phyloP scores from a whole-genome alignment of 805 yeast species.

The Saccharomycopsis sp. region DNA sequence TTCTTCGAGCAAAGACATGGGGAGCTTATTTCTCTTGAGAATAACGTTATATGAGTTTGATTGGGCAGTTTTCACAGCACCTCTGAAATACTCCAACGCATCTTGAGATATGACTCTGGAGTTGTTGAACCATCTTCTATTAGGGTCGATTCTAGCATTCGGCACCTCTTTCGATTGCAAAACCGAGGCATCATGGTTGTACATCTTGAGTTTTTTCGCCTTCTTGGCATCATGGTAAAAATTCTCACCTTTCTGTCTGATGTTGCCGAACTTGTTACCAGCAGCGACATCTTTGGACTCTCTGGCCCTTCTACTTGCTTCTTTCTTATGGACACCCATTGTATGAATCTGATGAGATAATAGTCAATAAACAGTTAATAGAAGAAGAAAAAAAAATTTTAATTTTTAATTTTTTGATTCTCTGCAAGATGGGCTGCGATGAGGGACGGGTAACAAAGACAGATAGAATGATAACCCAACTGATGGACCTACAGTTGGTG shows the following conservation, averaged over 20 bases:
- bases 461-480: too few relatives aligned
- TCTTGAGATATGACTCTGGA: conserved; percentile 97
- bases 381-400: not conserved
- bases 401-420: too few relatives aligned
- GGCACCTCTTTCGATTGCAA: conserved; percentile 85
- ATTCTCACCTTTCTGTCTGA: conserved; percentile 93
- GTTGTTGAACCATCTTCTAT: conserved; percentile 95
- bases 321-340: conserved; percentile 94
- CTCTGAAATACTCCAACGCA: conserved; percentile 88
- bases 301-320: conserved; percentile 75
- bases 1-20: conserved; percentile 91
- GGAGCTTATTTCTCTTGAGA: conserved; percentile 80
- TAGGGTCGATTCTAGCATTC: conserved; percentile 89
- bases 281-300: conserved; percentile 48
- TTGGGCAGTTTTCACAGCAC: conserved; percentile 72
- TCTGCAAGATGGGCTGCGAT: too few relatives aligned
- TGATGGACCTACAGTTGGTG: too few relatives aligned
- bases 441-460: too few relatives aligned
- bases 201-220: conserved; percentile 85
- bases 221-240: conserved; percentile 91
- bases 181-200: conserved; percentile 88
- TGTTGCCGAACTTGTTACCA: conserved; percentile 64
- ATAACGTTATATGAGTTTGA: conserved; percentile 63
- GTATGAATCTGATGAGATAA: conserved; percentile 4
- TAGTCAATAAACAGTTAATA: too few relatives aligned